These are phyloP conservation scores for Cyclocybe aegerita DNA, from an alignment of 768 basidiomycete genomes.

Conservation along the genomic window DNA sequence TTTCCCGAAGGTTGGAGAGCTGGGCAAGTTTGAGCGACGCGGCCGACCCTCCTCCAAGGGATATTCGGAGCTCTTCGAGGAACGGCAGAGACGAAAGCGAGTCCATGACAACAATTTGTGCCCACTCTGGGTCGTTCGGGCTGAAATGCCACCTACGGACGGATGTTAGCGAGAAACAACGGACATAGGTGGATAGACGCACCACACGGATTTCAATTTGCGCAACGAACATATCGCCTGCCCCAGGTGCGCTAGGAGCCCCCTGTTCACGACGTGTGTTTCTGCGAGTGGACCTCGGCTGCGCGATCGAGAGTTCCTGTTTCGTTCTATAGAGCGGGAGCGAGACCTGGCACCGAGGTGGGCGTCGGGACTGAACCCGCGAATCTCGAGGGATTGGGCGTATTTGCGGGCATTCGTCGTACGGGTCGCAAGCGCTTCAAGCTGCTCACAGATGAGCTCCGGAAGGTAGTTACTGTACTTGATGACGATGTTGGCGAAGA, in stretches of 20 bases:
- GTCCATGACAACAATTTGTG: constrained; percentile 19
- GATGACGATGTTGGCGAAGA: constrained; percentile 19
- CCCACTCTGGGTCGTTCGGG: constrained; percentile 19
- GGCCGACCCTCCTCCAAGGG: constrained; percentile 14
- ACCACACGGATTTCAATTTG: constrained; percentile 19
- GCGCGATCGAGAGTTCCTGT: constrained; percentile 16
- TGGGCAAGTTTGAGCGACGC: constrained; percentile 14
- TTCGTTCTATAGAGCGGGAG: constrained; percentile 17
- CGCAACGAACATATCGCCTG: constrained; percentile 18
- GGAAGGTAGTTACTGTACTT: constrained; percentile 23
- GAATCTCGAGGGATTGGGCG: constrained; percentile 18
- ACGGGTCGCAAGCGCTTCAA: constrained; percentile 17
- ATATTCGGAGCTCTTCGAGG: constrained; percentile 13
- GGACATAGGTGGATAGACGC: neutral
- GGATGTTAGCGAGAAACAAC: neutral
- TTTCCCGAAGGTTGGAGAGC: constrained; percentile 14
- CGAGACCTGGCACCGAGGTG: constrained; percentile 19
- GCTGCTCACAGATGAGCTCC: constrained; percentile 17
- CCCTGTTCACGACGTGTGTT: constrained; percentile 13
- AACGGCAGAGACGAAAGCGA: constrained; percentile 15
- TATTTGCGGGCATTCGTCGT: constrained; percentile 11
- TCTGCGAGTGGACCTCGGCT: constrained; percentile 19
- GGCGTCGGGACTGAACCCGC: constrained; percentile 19
- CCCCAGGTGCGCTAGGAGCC: constrained; percentile 13
- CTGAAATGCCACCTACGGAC: constrained; percentile 18